Evolutionary conservation across 345 rosid species (phyloP).

Genomic region (Populus davidiana): DNA sequence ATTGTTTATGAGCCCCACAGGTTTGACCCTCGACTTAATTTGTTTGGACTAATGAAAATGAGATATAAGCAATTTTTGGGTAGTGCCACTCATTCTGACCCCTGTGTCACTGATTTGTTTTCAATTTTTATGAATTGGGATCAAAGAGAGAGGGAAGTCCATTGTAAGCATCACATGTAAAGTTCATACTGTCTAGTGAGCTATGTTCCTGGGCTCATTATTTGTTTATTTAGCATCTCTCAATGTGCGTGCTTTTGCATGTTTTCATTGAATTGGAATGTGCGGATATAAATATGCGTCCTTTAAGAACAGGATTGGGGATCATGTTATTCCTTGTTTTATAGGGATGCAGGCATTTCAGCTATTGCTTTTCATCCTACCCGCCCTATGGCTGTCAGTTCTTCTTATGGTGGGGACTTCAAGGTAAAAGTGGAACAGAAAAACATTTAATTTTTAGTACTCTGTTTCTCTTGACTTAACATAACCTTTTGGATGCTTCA

Average conservation of each 20-base stretch:
- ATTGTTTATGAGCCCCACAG: slow-evolving; percentile 94
- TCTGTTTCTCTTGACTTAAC: background rate
- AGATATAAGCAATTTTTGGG: background rate
- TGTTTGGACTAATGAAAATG: background rate
- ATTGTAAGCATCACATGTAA: background rate
- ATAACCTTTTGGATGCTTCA: slow-evolving; percentile 21
- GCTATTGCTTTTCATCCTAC: slow-evolving; percentile 76
- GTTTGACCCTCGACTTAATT: slow-evolving; percentile 27
- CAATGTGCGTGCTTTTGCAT: background rate
- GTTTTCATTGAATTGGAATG: background rate
- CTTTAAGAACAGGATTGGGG: background rate
- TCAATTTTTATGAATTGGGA: background rate
- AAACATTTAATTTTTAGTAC: background rate
- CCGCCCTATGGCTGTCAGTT: slow-evolving; percentile 64
- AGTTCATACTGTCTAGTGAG: background rate
- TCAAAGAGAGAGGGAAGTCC: background rate
- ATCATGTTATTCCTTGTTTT: slow-evolving; percentile 2
- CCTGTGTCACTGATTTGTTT: background rate
- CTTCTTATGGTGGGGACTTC: slow-evolving; percentile 88
- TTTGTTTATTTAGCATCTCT: background rate
- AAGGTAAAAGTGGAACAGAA: slow-evolving; percentile 52
- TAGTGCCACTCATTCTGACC: background rate
- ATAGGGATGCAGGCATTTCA: slow-evolving; percentile 81
- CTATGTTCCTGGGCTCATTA: background rate
- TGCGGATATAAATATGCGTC: background rate